Conservation (phyloP, 2,329 filamentous ascomycete species). For the Colletotrichum sp. region DNA sequence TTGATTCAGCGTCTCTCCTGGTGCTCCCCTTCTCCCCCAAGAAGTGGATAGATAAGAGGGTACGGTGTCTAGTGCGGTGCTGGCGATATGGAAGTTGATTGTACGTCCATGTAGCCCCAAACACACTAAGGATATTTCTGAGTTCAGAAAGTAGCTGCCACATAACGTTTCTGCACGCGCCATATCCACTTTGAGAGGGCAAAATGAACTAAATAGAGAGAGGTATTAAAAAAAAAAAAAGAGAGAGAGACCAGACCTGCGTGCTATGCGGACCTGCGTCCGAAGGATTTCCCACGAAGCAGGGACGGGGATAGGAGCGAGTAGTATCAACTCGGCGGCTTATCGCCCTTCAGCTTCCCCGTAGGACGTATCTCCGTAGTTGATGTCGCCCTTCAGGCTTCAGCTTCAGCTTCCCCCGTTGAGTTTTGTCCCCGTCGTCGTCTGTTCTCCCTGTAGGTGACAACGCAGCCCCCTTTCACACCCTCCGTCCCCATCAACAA, state of each 20-base stretch:
- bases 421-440: not conserved
- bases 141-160: not conserved
- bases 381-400: not conserved
- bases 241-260: not conserved
- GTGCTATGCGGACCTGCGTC: not conserved
- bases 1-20: not conserved
- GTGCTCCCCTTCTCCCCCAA: not conserved
- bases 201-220: not conserved
- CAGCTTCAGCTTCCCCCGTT: not conserved
- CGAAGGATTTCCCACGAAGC: not conserved
- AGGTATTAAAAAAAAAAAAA: not conserved
- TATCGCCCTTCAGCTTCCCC: not conserved
- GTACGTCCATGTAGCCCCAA: not conserved
- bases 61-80: not conserved
- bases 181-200: not conserved
- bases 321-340: not conserved
- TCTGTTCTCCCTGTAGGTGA: not conserved
- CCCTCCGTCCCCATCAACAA: not conserved
- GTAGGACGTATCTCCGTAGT: not conserved
- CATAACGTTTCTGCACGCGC: not conserved
- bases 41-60: not conserved
- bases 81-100: not conserved
- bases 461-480: not conserved
- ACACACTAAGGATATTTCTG: not conserved
- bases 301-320: not conserved